Evolutionary conservation across 2,329 filamentous ascomycete genomes (phyloP).

Genomic region (Dactylellina parvicollis): DNA sequence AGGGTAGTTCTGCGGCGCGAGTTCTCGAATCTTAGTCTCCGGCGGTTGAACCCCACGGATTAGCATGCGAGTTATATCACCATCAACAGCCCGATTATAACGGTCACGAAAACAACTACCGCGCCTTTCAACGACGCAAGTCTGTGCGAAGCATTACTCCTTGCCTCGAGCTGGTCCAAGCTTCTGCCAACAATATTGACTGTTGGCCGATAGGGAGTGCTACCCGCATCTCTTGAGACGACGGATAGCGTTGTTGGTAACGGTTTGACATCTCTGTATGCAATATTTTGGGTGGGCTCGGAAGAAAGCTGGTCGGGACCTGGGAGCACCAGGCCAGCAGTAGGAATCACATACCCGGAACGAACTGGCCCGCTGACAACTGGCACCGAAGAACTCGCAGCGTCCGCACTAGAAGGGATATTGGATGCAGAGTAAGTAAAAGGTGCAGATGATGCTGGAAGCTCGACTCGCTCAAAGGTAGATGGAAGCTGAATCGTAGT

Average conservation of each 20-base stretch:
- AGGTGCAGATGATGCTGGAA: not conserved
- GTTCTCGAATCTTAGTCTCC: not conserved
- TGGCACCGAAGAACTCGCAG: not conserved
- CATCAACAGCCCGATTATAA: not conserved
- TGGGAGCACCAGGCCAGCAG: not conserved
- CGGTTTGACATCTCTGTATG: not conserved
- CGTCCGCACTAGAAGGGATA: slow-evolving; percentile 6
- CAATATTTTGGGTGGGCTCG: not conserved
- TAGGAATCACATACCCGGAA: slow-evolving; percentile 24
- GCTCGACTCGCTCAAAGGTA: slow-evolving; percentile 8
- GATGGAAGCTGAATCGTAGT: slow-evolving; percentile 29
- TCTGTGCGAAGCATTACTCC: slow-evolving; percentile 10
- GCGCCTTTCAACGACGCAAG: not conserved
- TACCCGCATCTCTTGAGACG: not conserved
- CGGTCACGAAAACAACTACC: not conserved
- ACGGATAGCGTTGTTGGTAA: slow-evolving; percentile 29
- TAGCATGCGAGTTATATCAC: not conserved
- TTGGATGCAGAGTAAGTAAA: slow-evolving; percentile 9
- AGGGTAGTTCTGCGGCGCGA: not conserved
- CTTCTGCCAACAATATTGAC: not conserved
- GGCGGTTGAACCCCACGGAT: not conserved
- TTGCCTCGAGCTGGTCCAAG: slow-evolving; percentile 4
- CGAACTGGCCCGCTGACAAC: slow-evolving; percentile 1
- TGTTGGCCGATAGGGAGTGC: slow-evolving; percentile 14
- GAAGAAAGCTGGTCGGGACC: not conserved